Evolutionary conservation across 257 asterid genomes (phyloP).

Genomic region (Nicotiana noctiflora): DNA sequence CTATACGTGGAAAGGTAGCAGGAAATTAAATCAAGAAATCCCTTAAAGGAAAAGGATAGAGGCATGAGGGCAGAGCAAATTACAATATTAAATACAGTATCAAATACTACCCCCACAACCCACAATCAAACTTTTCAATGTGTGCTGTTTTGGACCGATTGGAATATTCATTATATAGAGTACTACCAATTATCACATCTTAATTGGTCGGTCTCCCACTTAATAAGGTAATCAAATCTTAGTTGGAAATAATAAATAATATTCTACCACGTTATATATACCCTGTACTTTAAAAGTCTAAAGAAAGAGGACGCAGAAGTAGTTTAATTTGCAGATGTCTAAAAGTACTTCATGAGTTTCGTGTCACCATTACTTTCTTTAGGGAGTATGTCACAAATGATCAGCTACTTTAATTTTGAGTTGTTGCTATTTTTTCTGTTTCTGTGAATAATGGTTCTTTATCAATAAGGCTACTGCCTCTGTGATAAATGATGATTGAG

Average conservation of each 20-base stretch:
- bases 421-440: no score
- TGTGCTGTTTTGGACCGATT: neutral
- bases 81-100: neutral
- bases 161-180: neutral
- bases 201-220: slow-evolving; percentile 4
- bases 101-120: neutral
- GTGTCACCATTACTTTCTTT: no score
- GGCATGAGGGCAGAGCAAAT: neutral
- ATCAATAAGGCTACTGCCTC: no score
- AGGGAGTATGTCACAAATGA: no score
- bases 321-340: neutral
- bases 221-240: neutral
- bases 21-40: neutral
- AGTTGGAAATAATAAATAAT: neutral
- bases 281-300: neutral
- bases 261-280: neutral
- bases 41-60: neutral
- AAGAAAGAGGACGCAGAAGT: neutral
- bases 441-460: no score
- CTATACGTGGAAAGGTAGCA: neutral
- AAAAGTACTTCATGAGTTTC: neutral
- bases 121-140: neutral
- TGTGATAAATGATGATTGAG: no score
- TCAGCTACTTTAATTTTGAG: no score
- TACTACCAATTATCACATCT: neutral